Conservation (phyloP, 139 green algal species). For the Yamagishiella unicocca region DNA sequence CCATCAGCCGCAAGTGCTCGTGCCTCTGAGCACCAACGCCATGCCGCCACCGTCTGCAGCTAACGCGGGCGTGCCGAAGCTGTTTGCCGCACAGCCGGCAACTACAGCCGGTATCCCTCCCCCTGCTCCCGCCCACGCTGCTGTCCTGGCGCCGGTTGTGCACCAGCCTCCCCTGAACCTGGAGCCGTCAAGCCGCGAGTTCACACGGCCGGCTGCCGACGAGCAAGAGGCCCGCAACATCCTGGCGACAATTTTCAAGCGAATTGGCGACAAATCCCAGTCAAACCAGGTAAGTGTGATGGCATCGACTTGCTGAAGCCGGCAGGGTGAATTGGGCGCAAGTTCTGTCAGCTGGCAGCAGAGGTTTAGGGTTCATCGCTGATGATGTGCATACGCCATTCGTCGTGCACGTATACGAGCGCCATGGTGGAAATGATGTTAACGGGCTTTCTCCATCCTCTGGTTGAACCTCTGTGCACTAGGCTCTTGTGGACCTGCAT, state of each 20-base stretch:
- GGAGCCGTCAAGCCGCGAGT: conserved; percentile 32
- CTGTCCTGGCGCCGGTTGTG: not conserved
- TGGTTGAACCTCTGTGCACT: not conserved
- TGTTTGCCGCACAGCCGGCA: not conserved
- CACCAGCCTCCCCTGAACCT: not conserved
- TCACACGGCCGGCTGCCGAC: conserved; percentile 12
- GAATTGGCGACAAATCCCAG: conserved; percentile 79
- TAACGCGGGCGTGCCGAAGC: not conserved
- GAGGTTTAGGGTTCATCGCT: no score
- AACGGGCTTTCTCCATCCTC: no score
- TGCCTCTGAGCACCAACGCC: conserved; percentile 36
- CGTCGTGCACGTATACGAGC: no score
- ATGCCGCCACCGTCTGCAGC: not conserved
- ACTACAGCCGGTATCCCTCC: not conserved
- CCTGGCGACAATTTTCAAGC: conserved; percentile 81
- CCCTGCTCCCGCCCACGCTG: not conserved
- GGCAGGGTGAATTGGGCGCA: no score
- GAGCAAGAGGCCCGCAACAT: conserved; percentile 58
- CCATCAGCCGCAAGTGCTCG: conserved; percentile 38
- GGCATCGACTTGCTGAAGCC: no score
- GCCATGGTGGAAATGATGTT: no score
- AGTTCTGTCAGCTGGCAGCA: not conserved
- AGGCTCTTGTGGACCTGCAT: conserved; percentile 78
- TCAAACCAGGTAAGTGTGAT: conserved; percentile 53
- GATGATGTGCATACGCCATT: no score